A percentile compares a stretch with the other conserved stretches of the same genome.
phyloP scores from a whole-genome alignment of 2,329 filamentous ascomycete genomes.

The Pseudogymnoascus sp. region DNA sequence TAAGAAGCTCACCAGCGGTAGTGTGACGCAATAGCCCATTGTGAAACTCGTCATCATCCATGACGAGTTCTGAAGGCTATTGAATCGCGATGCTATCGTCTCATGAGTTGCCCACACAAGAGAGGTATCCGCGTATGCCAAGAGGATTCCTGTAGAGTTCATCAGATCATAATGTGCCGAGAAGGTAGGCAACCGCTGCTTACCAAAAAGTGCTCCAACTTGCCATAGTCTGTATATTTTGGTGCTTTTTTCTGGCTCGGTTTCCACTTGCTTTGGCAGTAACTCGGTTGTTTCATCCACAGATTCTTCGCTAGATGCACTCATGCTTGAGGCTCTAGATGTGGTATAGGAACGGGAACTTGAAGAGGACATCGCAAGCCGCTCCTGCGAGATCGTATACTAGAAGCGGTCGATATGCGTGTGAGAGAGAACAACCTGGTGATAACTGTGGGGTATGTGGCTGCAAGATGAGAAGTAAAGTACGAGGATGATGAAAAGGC shows the following conservation, averaged over 20 bases:
- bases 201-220: background rate
- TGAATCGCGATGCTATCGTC: conserved; percentile 17
- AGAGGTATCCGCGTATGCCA: conserved; percentile 17
- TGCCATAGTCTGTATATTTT: background rate
- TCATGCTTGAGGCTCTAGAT: background rate
- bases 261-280: conserved; percentile 11
- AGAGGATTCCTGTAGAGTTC: conserved; percentile 14
- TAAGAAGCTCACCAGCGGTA: conserved; percentile 14
- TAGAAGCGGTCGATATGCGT: background rate
- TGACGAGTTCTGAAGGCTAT: conserved; percentile 16
- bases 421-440: background rate
- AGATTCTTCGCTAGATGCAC: conserved; percentile 10
- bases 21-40: conserved; percentile 17
- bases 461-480: background rate
- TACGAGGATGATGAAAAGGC: background rate
- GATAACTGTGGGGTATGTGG: background rate
- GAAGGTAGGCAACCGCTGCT: background rate
- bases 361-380: conserved; percentile 1
- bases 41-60: conserved; percentile 21
- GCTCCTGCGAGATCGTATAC: background rate
- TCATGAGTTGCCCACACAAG: conserved; percentile 19
- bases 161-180: conserved; percentile 10
- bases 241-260: background rate
- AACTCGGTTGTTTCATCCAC: conserved; percentile 14
- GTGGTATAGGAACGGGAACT: background rate